Evolutionary conservation across 345 rosid species (phyloP), one percentile per base, ranked within the genome.

Genomic region (Populus ilicifolia): DNA sequence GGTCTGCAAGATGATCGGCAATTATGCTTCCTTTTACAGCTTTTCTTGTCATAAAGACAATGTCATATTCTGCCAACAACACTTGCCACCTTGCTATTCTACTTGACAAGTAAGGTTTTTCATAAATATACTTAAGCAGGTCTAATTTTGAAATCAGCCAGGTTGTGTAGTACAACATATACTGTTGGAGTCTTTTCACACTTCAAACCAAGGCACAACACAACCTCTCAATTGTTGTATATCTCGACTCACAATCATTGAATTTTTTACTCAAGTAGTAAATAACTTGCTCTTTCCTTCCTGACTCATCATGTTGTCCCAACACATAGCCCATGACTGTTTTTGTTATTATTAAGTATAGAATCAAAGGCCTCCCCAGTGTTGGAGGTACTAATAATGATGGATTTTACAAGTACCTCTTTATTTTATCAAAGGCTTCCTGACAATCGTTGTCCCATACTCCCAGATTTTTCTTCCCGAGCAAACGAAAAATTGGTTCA

Each of bases 401-500:
- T 1, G 33, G 6, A 10, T 62, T 23, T 10, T 4, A 2, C 3
- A 62, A 29, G 0, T n/a, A 25, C 0, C 3, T 25, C 0, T 25
- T 62, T 5, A 62, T 62, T 12, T 8, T 8, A 20, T 62, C 1
- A 1, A 62, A 62, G 6, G 35, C 66, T 10, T 25, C 13, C 2
- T 62, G 0, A 10, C 1, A 62, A 0, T 23, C 16, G 5, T 62
- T 3, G 0, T 62, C 33, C 66, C 33, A 62, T 23, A 9, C 5
- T 6, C 6, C 0, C 3, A 6, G 66, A 8, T 23, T 62, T 4
- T 61, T 23, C 8, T 61, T 23, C 1, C 8, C 1, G 1, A 61
- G 25, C 4, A 21, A 61, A 1, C 0, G 0, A 23, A 61, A 61
- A 5, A 59, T 61, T 0, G 0, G 4, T 0, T 61, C 5, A 21